Evolutionary conservation across 768 basidiomycete species (phyloP).

Genomic region (Leucosporidium yakuticum): DNA sequence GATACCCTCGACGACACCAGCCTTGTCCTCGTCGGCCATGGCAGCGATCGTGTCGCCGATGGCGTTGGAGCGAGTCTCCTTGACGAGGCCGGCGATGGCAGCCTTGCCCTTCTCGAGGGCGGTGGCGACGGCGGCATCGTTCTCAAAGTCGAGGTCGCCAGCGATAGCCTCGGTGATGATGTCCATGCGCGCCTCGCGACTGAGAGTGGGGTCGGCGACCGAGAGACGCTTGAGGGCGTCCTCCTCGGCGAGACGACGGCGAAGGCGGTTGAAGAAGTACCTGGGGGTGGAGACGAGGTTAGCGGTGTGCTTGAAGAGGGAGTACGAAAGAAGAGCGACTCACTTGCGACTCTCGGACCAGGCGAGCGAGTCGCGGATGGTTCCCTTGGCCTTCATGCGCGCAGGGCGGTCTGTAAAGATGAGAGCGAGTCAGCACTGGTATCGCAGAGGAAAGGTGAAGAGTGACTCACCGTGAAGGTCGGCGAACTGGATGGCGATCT

Average conservation of each 20-base stretch:
- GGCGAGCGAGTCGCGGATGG: constrained; percentile 35
- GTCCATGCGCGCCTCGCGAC: constrained; percentile 41
- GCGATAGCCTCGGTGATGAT: constrained; percentile 41
- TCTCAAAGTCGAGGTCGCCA: constrained; percentile 27
- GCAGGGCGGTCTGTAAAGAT: constrained; percentile 2
- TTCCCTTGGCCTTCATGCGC: constrained; percentile 41
- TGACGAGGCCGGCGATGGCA: constrained; percentile 30
- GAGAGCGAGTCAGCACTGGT: neutral
- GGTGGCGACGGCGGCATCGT: constrained; percentile 38
- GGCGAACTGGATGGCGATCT: constrained; percentile 86
- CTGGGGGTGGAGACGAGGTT: constrained; percentile 14
- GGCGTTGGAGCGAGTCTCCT: constrained; percentile 32
- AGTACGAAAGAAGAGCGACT: neutral
- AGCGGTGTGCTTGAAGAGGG: neutral
- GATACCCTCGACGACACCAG: constrained; percentile 40
- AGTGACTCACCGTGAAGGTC: constrained; percentile 65
- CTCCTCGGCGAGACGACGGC: constrained; percentile 42
- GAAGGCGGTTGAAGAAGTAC: constrained; percentile 47
- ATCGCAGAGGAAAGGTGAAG: neutral
- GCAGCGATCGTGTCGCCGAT: constrained; percentile 37
- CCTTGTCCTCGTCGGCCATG: constrained; percentile 38
- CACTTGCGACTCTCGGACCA: constrained; percentile 35
- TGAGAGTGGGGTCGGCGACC: constrained; percentile 44
- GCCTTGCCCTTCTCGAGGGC: constrained; percentile 39
- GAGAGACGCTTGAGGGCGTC: constrained; percentile 40